phyloP scores from a whole-genome alignment of 768 basidiomycete species.

The Aureoboletus auriporus region DNA sequence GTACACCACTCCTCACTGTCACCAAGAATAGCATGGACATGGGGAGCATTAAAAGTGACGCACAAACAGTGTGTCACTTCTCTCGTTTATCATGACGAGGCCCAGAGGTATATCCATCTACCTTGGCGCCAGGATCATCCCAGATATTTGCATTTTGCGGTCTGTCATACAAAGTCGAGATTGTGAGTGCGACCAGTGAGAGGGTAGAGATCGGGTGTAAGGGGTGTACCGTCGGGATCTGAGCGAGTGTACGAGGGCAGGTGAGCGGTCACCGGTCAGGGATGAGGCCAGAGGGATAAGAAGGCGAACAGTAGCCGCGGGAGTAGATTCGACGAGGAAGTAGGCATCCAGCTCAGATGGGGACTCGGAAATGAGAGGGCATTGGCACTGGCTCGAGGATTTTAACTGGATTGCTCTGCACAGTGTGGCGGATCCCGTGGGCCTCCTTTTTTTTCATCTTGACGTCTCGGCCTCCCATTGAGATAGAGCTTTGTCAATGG shows the following conservation, averaged over 20 bases:
- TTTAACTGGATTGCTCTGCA: slow-evolving; percentile 14
- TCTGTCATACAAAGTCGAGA: slow-evolving; percentile 63
- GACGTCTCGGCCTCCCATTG: slow-evolving; percentile 69
- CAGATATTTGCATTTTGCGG: slow-evolving; percentile 70
- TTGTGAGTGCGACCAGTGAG: slow-evolving; percentile 58
- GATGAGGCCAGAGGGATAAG: slow-evolving; percentile 77
- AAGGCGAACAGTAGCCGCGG: slow-evolving; percentile 56
- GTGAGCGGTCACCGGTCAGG: slow-evolving; percentile 54
- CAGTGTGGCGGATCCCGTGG: slow-evolving; percentile 19
- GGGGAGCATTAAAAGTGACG: slow-evolving; percentile 58
- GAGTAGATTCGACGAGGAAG: slow-evolving; percentile 42
- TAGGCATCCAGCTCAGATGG: slow-evolving; percentile 58
- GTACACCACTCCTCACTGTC: slow-evolving; percentile 71
- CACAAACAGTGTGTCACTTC: slow-evolving; percentile 64
- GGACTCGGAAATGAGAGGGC: slow-evolving; percentile 4
- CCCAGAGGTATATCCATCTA: slow-evolving; percentile 60
- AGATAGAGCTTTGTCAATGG: too few relatives aligned
- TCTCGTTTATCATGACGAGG: slow-evolving; percentile 27
- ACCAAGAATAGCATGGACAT: slow-evolving; percentile 65
- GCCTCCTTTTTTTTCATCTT: slow-evolving; percentile 44
- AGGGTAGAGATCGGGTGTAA: slow-evolving; percentile 51
- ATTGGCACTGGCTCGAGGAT: slow-evolving; percentile 29
- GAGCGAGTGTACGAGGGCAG: slow-evolving; percentile 44
- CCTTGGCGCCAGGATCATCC: slow-evolving; percentile 45
- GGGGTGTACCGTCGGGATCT: slow-evolving; percentile 16